These are phyloP conservation scores for Pseudogymnoascus pannorum DNA, from an alignment of 2,329 filamentous ascomycete species.

Conservation along the genomic window DNA sequence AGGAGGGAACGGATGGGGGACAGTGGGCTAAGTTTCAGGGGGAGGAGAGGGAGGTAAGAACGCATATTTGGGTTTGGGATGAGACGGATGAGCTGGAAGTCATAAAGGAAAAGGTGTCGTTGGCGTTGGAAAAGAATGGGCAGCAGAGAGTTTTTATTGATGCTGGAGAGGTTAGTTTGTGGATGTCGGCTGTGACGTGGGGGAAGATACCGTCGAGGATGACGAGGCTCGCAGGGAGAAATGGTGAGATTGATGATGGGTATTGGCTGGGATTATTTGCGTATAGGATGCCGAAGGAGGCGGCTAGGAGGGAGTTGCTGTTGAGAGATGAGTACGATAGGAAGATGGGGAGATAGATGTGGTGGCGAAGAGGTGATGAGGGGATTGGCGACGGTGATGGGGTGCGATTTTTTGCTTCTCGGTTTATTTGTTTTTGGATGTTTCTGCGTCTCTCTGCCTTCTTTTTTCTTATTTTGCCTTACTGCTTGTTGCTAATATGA, in stretches of 20 bases:
- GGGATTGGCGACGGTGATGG: neutral
- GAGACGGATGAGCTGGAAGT: neutral
- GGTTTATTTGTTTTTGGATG: neutral
- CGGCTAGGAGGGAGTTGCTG: too few relatives aligned
- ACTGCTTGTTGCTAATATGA: neutral
- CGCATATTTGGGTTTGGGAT: neutral
- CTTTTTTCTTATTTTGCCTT: neutral
- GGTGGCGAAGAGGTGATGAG: too few relatives aligned
- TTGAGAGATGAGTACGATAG: too few relatives aligned
- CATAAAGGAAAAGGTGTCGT: neutral
- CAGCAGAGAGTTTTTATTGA: neutral
- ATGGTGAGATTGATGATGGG: neutral
- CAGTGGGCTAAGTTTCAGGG: neutral
- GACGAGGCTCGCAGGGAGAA: neutral
- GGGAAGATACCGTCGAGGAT: neutral
- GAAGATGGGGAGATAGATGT: neutral
- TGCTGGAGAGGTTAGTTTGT: neutral
- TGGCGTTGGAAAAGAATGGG: too few relatives aligned
- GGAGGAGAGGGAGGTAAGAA: neutral
- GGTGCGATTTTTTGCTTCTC: neutral
- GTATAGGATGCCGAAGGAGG: neutral
- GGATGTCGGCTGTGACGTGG: neutral
- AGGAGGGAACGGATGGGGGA: too few relatives aligned
- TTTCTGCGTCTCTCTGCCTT: neutral
- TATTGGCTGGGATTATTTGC: neutral